Base-by-base conservation (phyloP, 352 stramenopile species). In the Pythium phragmiticola region DNA sequence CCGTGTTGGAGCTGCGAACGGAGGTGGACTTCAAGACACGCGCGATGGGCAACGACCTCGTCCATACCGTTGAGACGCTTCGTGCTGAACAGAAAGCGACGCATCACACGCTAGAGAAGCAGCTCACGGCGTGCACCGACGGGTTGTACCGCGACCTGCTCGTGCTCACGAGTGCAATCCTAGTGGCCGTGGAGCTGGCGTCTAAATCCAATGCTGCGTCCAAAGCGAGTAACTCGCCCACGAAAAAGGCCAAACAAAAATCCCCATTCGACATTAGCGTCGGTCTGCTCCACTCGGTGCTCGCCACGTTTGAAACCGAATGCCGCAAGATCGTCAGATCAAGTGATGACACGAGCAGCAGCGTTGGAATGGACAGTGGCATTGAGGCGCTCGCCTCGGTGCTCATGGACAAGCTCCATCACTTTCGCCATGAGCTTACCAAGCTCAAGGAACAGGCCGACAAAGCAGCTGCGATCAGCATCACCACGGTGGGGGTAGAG, bases 91-190 rank as follows among this genome's bases (percentile, higher is more conserved):
- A 88, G 8, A 33, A 33, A 0, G 57, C 42, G 0, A 65, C 50
- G 0, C 59, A 78, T 21, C 52, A 41, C 0, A 55, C 58, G 16
- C n/a, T 87, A 11, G 49, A 74, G 16, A 30, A 47, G 9, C 73
- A 74, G 34, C 68, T 75, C 5, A 75, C 59, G 5, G 56, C 43
- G 0, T 83, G 69, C 13, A 62, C 73, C 14, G 69, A 80, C 8
- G 72, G 63, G 13, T 63, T 90, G 7, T 87, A 88, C 37, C 74
- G 72, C 19, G 80, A 80, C 14, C 13, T 90, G 39, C 68, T 88
- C 3, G 65, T 65, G 23, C 71, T 88, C 54, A 87, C 77, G 19
- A 76, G 66, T 6, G 66, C 77, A 1, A 72, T 80, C n/a, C 65
- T 88, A 3, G 66, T 78, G 8, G 70, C 72, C 0, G 72, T 73